Base-by-base conservation (phyloP, 2,329 filamentous ascomycete species). In the Colletotrichum noveboracense region DNA sequence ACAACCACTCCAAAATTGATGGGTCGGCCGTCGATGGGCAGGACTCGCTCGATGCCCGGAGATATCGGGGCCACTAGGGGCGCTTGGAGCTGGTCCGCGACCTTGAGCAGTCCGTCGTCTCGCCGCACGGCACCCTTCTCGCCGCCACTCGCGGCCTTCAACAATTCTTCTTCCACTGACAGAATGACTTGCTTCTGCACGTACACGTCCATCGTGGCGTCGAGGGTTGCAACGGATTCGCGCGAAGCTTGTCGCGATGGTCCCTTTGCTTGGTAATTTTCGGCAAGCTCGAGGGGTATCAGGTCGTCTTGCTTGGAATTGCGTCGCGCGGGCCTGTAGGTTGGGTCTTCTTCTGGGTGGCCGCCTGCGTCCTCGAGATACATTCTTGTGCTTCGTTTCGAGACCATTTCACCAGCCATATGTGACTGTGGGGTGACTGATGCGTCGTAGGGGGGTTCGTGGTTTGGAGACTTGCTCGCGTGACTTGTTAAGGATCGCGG, bases 1-100 rank as follows among this genome's bases (percentile, higher is more conserved):
- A 93, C 86, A 24, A 98, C 93, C 32, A 92, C 86, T 21, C 94
- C 95, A 84, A 96, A 98, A 82, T 98, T 98, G 78, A 86, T 80
- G 2, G 94, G 94, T 7, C 84, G 80, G 14, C 83, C 82, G 48
- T 78, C 74, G 32, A 71, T 71, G 24, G 76, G 74, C 24, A 76
- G 21, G 30, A 76, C 36, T 73, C 74, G 60, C 55, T 73, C 69
- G 18, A 77, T 69, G 38, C 36, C 24, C 28, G 69, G 65, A 67
- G 66, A 56, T 16, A 65, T 62, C 3, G 71, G 66, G 14, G 71
- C 60, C 8, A 26, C 48, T 48, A 66, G 24, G 34, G 65, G 65
- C 10, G 65, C 14, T 38, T 70, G 70, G 10, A 69, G n/a, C 28
- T 66, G 60, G 18, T 70, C 66, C 14, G 32, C 69, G 21, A 61